Base-by-base conservation (phyloP, 2,329 filamentous ascomycete species). In the Pseudohalonectria lignicola region DNA sequence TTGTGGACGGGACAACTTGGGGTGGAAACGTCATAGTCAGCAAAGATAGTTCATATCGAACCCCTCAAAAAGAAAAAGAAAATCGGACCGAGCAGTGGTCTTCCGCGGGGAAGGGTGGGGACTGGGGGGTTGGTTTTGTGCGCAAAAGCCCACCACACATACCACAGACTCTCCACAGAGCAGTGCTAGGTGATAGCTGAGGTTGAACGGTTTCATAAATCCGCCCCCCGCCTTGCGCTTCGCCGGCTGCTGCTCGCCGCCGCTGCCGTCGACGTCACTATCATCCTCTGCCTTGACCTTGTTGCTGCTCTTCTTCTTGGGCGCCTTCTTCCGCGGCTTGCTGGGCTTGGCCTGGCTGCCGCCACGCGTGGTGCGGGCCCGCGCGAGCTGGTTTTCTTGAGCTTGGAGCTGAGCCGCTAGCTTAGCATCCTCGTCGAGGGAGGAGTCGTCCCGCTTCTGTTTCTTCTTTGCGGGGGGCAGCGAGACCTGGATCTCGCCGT, bases 331-430 rank as follows among this genome's bases (percentile, higher is more conserved):
- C 61, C 82, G 83, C 18, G 66, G 64, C 10, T 62, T 56, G 48
- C 68, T 66, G 4, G 47, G 42, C 46, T 56, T 59, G 12, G 59
- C 50, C 49, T 77, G 75, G 45, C 76, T 75, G 10, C 80, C 84
- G 6, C 86, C 85, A 32, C 90, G 74, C 3, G 88, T 95, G 15
- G 84, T 74, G 39, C 86, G 71, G 35, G 76, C 78, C 31, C 76
- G 68, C 3, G 64, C 66, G 36, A 73, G 63, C 42, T 76, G 71
- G 59, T 96, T 94, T 63, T 95, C 86, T 58, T 96, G 85, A 0
- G 87, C 90, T 60, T 98, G 92, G 26, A 98, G 69, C 56, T 82
- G 77, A 13, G 87, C 87, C 1, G 92, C 92, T 44, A 90, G 76
- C 32, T 82, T 78, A 25, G 90, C 92, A 59, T 98, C 92, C 23